A percentile compares a stretch with the other conserved stretches of the same genome.
phyloP scores from a whole-genome alignment of 2,329 filamentous ascomycete species.

The Penicillium aurantiogriseum region DNA sequence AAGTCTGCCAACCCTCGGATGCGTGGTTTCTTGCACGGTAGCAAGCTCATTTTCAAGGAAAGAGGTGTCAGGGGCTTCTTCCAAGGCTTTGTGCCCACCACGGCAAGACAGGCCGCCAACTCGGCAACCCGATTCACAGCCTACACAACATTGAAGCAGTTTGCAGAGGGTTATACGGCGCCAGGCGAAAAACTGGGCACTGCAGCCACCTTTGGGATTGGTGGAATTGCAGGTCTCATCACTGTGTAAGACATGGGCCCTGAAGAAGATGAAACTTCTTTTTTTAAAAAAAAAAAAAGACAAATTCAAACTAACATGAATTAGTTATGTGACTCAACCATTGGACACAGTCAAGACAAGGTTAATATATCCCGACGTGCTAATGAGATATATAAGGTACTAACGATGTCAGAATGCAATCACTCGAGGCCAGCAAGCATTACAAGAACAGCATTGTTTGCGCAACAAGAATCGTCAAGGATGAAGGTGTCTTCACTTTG shows the following conservation, averaged over 20 bases:
- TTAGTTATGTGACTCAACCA: slow-evolving; percentile 59
- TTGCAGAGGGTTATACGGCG: slow-evolving; percentile 86
- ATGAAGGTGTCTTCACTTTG: slow-evolving; percentile 85
- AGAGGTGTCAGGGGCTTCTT: slow-evolving; percentile 90
- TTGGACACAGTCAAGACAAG: slow-evolving; percentile 93
- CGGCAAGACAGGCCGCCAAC: slow-evolving; percentile 90
- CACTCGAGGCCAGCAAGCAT: slow-evolving; percentile 72
- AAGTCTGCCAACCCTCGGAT: slow-evolving; percentile 83
- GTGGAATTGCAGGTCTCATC: slow-evolving; percentile 82
- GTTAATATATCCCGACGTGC: slow-evolving; percentile 29
- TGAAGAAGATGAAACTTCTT: not conserved
- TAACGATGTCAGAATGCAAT: slow-evolving; percentile 72
- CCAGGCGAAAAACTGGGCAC: slow-evolving; percentile 93
- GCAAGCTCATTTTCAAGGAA: slow-evolving; percentile 81
- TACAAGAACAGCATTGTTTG: slow-evolving; percentile 91
- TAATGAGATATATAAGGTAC: not conserved
- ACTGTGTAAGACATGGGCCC: slow-evolving; percentile 63
- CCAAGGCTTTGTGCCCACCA: slow-evolving; percentile 94
- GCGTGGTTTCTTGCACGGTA: slow-evolving; percentile 87
- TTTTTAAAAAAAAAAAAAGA: no score
- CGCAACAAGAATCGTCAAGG: slow-evolving; percentile 75
- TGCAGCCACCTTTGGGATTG: slow-evolving; percentile 84
- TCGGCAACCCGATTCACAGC: slow-evolving; percentile 86
- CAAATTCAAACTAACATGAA: not conserved
- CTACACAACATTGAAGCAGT: slow-evolving; percentile 86